Base-by-base conservation (phyloP, 2,329 filamentous ascomycete species). In the Aureobasidium sp. region DNA sequence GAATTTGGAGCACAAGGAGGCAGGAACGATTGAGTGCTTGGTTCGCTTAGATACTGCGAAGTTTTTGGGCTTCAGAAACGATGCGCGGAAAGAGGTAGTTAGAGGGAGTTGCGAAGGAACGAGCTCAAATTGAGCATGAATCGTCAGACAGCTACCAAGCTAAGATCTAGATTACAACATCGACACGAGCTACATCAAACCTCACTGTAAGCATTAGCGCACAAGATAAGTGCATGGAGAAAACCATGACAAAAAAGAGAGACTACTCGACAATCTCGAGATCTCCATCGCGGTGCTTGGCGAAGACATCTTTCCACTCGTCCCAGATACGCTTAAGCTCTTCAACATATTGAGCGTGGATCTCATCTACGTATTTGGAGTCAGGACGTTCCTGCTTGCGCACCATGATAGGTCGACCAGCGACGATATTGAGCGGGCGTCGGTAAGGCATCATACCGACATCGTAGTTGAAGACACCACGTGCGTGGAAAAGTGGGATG, bases 391-490 rank as follows among this genome's bases (percentile, higher is more conserved):
- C 77, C 54, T 81, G 74, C 69, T 82, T 81, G 55, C 82, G 77
- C 6, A 96, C 87, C 64, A 80, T 79, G 64, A 97, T 91, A 0
- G 93, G 91, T 58, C 83, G 81, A 3, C 93, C 93, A 14, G 96
- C 89, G 13, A 99, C 92, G 51, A 97, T 85, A 71, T 97, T 94
- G 63, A 99, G 79, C 11, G 91, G 87, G 55, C 87, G 81, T 13
- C 94, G 85, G 73, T 97, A 97, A 0, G 94, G 94, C 90, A 97
- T 91, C 68, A 97, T 78, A 4, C 94, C 94, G 14, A 97, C 90
- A 73, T 99, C 94, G 72, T 99, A 97, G 74, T 99, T 99, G 77
- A 97, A 96, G 44, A 97, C 87, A 13, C 93, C 69, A 30, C 92
- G 79, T 3, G 92, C 93, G 73, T 96, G 91, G 69, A 97, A 88